Percentiles rank a stretch among this genome's conserved stretches.
phyloP scores from a whole-genome alignment of 371 early-diverging fungal genomes.

The Choanephora cucurbitarum region DNA sequence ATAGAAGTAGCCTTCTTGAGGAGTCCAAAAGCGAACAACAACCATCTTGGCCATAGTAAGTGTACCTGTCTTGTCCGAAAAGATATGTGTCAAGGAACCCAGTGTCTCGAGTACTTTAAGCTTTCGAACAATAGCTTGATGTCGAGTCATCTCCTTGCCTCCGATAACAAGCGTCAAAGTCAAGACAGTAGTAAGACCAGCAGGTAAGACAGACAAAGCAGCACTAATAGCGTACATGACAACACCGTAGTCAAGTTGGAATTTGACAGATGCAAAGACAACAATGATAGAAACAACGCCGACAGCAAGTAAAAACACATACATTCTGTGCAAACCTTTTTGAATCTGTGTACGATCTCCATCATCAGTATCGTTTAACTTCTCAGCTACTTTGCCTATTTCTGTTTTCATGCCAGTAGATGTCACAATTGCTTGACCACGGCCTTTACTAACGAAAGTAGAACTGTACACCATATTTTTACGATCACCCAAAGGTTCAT shows the following conservation, averaged over 20 bases:
- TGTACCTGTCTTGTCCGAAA: constrained; percentile 85
- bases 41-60: constrained; percentile 41
- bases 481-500: constrained; percentile 52
- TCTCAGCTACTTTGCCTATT: constrained; percentile 85
- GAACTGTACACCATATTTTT: constrained; percentile 62
- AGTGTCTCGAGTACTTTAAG: constrained; percentile 72
- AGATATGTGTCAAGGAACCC: constrained; percentile 88
- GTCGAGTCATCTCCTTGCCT: constrained; percentile 81
- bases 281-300: constrained; percentile 47
- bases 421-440: constrained; percentile 67
- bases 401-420: constrained; percentile 82
- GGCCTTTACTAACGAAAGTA: constrained; percentile 51
- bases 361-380: constrained; percentile 67
- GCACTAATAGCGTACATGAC: constrained; percentile 49
- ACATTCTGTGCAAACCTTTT: constrained; percentile 68
- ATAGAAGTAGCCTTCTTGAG: constrained; percentile 57
- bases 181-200: constrained; percentile 89
- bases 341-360: constrained; percentile 72
- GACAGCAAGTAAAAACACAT: constrained; percentile 62
- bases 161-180: constrained; percentile 84
- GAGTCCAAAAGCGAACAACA: constrained; percentile 64
- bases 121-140: constrained; percentile 56
- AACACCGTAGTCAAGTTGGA: constrained; percentile 27
- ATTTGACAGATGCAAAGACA: constrained; percentile 37
- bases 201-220: constrained; percentile 92